These are phyloP conservation scores for Globisporangium uncinulatum DNA, from an alignment of 352 stramenopile genomes.

Conservation along the genomic window DNA sequence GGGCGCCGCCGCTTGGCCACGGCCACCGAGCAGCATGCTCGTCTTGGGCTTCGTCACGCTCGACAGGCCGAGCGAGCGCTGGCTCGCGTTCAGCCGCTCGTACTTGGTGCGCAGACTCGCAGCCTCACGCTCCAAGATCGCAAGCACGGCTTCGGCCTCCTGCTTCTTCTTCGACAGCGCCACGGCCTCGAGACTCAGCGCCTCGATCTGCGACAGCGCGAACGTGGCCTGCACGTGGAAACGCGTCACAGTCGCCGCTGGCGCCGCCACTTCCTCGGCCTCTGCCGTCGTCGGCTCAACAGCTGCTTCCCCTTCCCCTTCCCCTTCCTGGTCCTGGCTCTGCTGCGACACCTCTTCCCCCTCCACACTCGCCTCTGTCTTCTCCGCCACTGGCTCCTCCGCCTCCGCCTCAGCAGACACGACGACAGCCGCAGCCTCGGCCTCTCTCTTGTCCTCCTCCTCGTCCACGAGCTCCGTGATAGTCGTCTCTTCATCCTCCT, in stretches of 20 bases:
- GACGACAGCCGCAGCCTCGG: constrained; percentile 2
- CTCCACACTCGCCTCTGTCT: not conserved
- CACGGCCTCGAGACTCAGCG: constrained; percentile 66
- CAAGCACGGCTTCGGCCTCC: constrained; percentile 58
- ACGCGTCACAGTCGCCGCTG: constrained; percentile 24
- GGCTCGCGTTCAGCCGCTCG: constrained; percentile 72
- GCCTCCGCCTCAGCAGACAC: not conserved
- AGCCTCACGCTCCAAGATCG: constrained; percentile 66
- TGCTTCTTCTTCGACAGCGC: constrained; percentile 77
- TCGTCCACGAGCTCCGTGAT: constrained; percentile 17
- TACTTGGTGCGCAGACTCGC: constrained; percentile 75
- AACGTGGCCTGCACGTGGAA: constrained; percentile 75
- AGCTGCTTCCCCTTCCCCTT: constrained; percentile 11
- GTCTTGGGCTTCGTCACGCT: constrained; percentile 59
- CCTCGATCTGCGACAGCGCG: constrained; percentile 67
- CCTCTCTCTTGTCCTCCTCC: constrained; percentile 13
- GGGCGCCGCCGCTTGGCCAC: constrained; percentile 28
- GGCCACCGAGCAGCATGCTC: constrained; percentile 42
- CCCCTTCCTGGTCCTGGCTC: no score
- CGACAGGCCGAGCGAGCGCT: constrained; percentile 53
- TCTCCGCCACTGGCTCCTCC: constrained; percentile 10
- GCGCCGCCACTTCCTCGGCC: constrained; percentile 13
- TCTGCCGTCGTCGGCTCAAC: constrained; percentile 9
- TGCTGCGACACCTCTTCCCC: constrained; percentile 12
- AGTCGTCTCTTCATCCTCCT: constrained; percentile 13